Percentiles rank a stretch among this genome's conserved stretches.
These are phyloP conservation scores for Avena eriantha DNA, from an alignment of 176 grass and related monocot species.

Conservation along the genomic window DNA sequence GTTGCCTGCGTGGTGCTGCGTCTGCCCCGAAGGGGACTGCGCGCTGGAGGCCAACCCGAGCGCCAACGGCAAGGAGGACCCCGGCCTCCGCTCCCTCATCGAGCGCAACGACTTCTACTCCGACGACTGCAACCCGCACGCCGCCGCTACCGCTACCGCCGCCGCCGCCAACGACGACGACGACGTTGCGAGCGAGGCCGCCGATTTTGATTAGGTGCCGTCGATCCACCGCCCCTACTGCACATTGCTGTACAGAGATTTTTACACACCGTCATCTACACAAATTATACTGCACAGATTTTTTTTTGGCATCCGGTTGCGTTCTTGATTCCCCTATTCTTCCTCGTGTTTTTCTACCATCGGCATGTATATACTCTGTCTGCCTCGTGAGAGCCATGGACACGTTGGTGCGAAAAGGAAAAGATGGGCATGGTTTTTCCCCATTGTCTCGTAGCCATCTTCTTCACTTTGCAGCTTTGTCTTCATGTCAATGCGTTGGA, in stretches of 20 bases:
- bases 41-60: slow-evolving; percentile 54
- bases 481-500: background rate
- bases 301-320: background rate
- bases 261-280: background rate
- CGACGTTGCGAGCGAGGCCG: background rate
- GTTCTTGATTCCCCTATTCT: background rate
- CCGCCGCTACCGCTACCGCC: background rate
- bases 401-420: background rate
- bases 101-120: slow-evolving; percentile 63
- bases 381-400: background rate
- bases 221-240: background rate
- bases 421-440: background rate
- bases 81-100: slow-evolving; percentile 46
- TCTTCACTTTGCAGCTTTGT: background rate
- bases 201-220: slow-evolving; percentile 23
- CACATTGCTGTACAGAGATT: background rate
- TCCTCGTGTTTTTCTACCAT: background rate
- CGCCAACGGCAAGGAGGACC: slow-evolving; percentile 59
- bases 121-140: slow-evolving; percentile 61
- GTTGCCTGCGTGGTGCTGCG: slow-evolving; percentile 52
- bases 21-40: slow-evolving; percentile 50
- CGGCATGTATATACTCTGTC: background rate
- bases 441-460: slow-evolving; percentile 6
- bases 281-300: background rate
- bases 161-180: background rate